phyloP scores from a whole-genome alignment of 2,329 filamentous ascomycete species.

The Fusarium duplospermum region DNA sequence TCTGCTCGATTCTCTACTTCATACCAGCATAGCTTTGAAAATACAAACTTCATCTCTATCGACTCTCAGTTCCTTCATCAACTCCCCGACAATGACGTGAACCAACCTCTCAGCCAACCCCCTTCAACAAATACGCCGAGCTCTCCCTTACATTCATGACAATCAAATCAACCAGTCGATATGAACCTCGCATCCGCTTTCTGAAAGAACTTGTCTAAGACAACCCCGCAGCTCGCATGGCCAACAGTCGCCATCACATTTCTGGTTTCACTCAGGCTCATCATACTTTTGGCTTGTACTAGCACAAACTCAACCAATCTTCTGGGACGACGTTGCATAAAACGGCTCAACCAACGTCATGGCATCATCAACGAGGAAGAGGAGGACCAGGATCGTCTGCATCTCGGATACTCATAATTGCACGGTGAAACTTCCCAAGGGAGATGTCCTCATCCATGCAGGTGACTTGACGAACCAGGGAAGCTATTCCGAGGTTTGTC shows the following conservation, averaged over 20 bases:
- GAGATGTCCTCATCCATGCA: slow-evolving; percentile 81
- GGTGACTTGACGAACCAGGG: slow-evolving; percentile 83
- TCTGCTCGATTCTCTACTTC: neutral
- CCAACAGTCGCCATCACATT: slow-evolving; percentile 2
- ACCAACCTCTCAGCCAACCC: slow-evolving; percentile 14
- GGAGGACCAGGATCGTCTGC: slow-evolving; percentile 75
- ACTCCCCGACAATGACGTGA: slow-evolving; percentile 17
- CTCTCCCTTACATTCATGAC: slow-evolving; percentile 22
- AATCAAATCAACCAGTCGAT: slow-evolving; percentile 11
- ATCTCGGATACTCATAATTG: slow-evolving; percentile 82
- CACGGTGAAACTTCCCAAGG: slow-evolving; percentile 72
- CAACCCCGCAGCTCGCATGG: slow-evolving; percentile 26
- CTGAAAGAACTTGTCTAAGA: slow-evolving; percentile 32
- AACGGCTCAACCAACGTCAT: slow-evolving; percentile 24
- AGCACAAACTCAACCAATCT: slow-evolving; percentile 30
- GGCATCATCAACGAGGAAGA: slow-evolving; percentile 43
- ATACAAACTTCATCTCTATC: neutral
- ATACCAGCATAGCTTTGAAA: neutral
- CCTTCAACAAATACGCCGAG: slow-evolving; percentile 12
- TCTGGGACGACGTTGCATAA: slow-evolving; percentile 21
- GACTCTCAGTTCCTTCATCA: slow-evolving; percentile 1
- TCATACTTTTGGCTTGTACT: slow-evolving; percentile 28
- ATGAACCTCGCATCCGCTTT: slow-evolving; percentile 12
- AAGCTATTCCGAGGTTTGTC: slow-evolving; percentile 62
- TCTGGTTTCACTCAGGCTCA: slow-evolving; percentile 15